Base-by-base conservation (phyloP, 176 grass and related monocot species). In the Oryza longistaminata region DNA sequence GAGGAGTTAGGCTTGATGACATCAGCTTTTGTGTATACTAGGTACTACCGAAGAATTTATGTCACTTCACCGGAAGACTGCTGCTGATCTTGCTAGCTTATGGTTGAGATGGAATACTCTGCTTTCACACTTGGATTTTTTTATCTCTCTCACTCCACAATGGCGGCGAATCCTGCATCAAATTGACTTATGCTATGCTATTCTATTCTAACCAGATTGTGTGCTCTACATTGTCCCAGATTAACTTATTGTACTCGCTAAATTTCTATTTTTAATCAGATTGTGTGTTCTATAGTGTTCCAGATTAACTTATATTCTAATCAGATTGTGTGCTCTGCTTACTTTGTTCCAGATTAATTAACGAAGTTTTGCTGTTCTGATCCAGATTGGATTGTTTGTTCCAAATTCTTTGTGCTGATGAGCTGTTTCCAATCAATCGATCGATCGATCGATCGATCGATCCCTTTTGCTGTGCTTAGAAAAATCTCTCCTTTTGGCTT, bases 1-100 rank as follows among this genome's bases (percentile, higher is more conserved):
- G 44, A 52, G 33, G 72, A 29, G 65, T 82, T 70, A 39, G 72
- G 49, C 65, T 49, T 70, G 44, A 35, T 69, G 77, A 85, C 87
- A 5, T 88, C 50, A 42, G 68, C 78, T 14, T 80, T 46, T 26
- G n/a, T 62, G 24, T 73, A 78, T 43, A n/a, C n/a, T n/a, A 31
- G 29, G 29, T 31, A 82, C 12, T 43, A 82, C 17, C 53, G 21
- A 19, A 58, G 61, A 85, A 48, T 74, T 74, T 74, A n/a, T 79
- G 11, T 71, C 44, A 33, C n/a, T 35, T 21, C 19, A 25, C 12
- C n/a, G 17, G 50, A 53, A 11, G 34, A 60, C 26, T 21, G 50
- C 80, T 62, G 35, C 22, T 68, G 60, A 22, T 75, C 75, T 69
- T 17, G 29, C 7, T n/a, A 19, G 6, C 29, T 66, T n/a, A 19